Conservation (phyloP, 2,329 filamentous ascomycete species). For the Sporothrix luriei region DNA sequence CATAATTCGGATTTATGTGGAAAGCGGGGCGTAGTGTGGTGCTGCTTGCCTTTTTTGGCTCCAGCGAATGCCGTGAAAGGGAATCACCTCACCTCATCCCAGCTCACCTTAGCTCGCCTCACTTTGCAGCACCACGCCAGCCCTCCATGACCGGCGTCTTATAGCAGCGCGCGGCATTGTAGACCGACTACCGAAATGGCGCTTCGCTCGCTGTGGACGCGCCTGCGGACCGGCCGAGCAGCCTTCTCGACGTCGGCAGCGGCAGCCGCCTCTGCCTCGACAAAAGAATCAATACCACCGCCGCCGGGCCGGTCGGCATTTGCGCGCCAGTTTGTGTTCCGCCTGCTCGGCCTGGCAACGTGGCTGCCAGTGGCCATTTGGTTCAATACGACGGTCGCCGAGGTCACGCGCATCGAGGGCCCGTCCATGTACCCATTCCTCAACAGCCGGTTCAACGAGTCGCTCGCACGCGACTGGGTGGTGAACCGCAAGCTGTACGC, state of each 20-base stretch:
- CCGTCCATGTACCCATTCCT: constrained; percentile 77
- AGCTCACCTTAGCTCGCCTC: neutral
- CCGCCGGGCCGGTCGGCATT: constrained; percentile 36
- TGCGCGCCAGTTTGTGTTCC: constrained; percentile 47
- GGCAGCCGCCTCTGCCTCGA: neutral
- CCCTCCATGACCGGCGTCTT: constrained; percentile 13
- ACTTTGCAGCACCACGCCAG: neutral
- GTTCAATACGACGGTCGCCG: constrained; percentile 63
- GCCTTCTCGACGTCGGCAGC: constrained; percentile 18
- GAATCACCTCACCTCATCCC: constrained; percentile 17
- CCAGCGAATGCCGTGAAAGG: constrained; percentile 23
- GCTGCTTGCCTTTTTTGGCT: neutral
- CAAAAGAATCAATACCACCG: neutral
- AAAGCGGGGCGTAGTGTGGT: constrained; percentile 23
- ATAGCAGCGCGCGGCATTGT: constrained; percentile 13
- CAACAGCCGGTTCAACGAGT: constrained; percentile 66
- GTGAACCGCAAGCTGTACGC: constrained; percentile 63
- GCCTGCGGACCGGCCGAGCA: constrained; percentile 25
- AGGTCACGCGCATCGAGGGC: constrained; percentile 60
- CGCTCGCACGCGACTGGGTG: constrained; percentile 57
- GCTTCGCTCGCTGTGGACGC: constrained; percentile 31
- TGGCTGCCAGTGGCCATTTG: constrained; percentile 65
- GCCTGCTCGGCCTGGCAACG: constrained; percentile 57
- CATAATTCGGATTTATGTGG: constrained; percentile 1
- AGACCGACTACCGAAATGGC: constrained; percentile 23